Evolutionary conservation across 108 stramenopile genomes (phyloP).

Genomic region (Poteriospumella lacustris): DNA sequence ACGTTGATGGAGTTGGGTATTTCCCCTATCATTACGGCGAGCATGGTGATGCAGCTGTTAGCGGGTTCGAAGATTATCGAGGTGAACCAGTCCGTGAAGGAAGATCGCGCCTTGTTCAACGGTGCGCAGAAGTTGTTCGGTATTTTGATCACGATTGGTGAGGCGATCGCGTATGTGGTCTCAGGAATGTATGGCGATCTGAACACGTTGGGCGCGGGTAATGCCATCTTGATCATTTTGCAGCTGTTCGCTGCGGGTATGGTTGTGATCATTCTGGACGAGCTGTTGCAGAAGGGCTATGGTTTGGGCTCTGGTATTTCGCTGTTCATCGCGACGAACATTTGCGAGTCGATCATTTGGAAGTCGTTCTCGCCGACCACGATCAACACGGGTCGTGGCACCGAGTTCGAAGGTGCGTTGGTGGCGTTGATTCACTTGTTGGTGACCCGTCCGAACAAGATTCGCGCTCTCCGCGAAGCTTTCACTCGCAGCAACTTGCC

Average conservation of each 20-base stretch:
- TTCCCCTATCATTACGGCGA: slow-evolving; percentile 64
- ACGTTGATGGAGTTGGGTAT: slow-evolving; percentile 99
- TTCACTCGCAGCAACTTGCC: slow-evolving; percentile 94
- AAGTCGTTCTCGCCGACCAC: slow-evolving; percentile 98
- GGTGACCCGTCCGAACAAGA: slow-evolving; percentile 88
- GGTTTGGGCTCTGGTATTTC: slow-evolving; percentile 86
- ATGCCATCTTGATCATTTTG: slow-evolving; percentile 90
- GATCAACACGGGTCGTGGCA: slow-evolving; percentile 97
- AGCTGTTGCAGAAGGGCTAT: slow-evolving; percentile 98
- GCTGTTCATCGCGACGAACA: slow-evolving; percentile 98
- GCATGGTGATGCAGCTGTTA: slow-evolving; percentile 50
- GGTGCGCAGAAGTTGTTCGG: slow-evolving; percentile 99
- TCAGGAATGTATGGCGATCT: slow-evolving; percentile 97
- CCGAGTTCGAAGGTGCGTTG: slow-evolving; percentile 98
- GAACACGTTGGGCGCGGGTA: slow-evolving; percentile 85
- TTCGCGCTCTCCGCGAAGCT: slow-evolving; percentile 85
- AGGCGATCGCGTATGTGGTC: slow-evolving; percentile 98
- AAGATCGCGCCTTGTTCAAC: slow-evolving; percentile 89
- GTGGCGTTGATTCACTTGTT: slow-evolving; percentile 94
- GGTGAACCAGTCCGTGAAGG: slow-evolving; percentile 95
- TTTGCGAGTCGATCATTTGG: slow-evolving; percentile 98
- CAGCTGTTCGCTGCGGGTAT: slow-evolving; percentile 96
- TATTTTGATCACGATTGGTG: slow-evolving; percentile 93
- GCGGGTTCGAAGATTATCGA: slow-evolving; percentile 89
- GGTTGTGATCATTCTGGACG: slow-evolving; percentile 96